Conservation (phyloP, 371 early-diverging fungal species). For the Apophysomyces sp. region DNA sequence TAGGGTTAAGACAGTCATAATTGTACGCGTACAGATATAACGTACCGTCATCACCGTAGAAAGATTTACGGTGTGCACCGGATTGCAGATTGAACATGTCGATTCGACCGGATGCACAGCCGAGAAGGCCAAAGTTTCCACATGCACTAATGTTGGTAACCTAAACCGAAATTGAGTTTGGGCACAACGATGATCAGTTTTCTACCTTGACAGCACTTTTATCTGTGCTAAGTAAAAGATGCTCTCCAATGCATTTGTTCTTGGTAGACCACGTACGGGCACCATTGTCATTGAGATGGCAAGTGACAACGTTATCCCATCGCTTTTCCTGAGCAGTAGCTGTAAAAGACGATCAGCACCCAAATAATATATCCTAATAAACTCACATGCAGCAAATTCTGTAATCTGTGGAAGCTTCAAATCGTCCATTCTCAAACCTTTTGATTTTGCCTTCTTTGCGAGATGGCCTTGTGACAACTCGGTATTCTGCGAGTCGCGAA, state of each 20-base stretch:
- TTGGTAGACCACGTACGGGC: conserved; percentile 86
- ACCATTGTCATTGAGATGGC: conserved; percentile 71
- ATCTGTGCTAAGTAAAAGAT: conserved; percentile 64
- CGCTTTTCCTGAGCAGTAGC: conserved; percentile 67
- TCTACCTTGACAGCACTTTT: conserved; percentile 55
- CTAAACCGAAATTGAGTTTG: conserved; percentile 13
- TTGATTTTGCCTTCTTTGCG: conserved; percentile 65
- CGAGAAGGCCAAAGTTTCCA: conserved; percentile 92
- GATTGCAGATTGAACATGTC: conserved; percentile 97
- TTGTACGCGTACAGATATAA: neutral
- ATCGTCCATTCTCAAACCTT: conserved; percentile 57
- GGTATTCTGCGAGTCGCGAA: conserved; percentile 79
- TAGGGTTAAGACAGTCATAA: neutral
- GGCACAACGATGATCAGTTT: neutral
- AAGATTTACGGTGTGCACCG: conserved; percentile 72
- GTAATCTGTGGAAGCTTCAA: conserved; percentile 75
- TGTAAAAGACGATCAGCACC: conserved; percentile 8
- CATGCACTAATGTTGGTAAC: conserved; percentile 81
- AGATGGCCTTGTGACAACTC: conserved; percentile 81
- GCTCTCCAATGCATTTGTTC: conserved; percentile 73
- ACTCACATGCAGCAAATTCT: conserved; percentile 66
- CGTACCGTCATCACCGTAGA: conserved; percentile 42
- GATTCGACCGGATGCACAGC: conserved; percentile 73
- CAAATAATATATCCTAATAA: neutral
- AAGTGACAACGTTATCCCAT: conserved; percentile 91